phyloP scores from a whole-genome alignment of 208 protist species.

The Acanthamoeba triangularis region DNA sequence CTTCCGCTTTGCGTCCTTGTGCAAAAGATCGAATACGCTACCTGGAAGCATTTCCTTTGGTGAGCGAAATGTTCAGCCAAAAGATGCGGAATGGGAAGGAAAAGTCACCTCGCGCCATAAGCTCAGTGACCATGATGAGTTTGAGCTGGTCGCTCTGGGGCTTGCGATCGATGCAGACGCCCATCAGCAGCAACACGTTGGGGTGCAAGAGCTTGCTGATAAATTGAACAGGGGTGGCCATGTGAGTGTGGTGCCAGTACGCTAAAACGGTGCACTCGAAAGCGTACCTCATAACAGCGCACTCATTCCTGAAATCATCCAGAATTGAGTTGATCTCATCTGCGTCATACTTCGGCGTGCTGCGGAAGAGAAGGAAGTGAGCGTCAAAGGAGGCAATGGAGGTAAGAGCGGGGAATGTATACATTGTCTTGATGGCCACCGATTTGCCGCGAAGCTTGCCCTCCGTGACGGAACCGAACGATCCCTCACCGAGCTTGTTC shows the following conservation, averaged over 20 bases:
- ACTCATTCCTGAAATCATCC: constrained; percentile 57
- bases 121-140: constrained; percentile 59
- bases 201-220: constrained; percentile 42
- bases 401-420: not conserved
- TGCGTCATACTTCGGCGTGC: not conserved
- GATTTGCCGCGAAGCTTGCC: constrained; percentile 28
- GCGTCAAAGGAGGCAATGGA: not conserved
- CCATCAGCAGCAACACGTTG: constrained; percentile 64
- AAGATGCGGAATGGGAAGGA: not conserved
- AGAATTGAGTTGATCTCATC: not conserved
- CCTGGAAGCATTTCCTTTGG: not conserved
- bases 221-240: not conserved
- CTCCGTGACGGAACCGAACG: not conserved
- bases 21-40: not conserved
- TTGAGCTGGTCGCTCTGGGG: not conserved
- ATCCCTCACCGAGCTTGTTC: not conserved
- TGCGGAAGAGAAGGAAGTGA: not conserved
- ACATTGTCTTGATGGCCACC: constrained; percentile 25
- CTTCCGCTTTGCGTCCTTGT: not conserved
- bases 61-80: not conserved
- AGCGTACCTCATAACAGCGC: constrained; percentile 60
- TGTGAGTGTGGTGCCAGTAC: not conserved
- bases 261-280: not conserved
- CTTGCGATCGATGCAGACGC: constrained; percentile 44
- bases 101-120: not conserved